Evolutionary conservation across 139 green algal genomes (phyloP).

Genomic region (Chlamydomonas sphaeroides): DNA sequence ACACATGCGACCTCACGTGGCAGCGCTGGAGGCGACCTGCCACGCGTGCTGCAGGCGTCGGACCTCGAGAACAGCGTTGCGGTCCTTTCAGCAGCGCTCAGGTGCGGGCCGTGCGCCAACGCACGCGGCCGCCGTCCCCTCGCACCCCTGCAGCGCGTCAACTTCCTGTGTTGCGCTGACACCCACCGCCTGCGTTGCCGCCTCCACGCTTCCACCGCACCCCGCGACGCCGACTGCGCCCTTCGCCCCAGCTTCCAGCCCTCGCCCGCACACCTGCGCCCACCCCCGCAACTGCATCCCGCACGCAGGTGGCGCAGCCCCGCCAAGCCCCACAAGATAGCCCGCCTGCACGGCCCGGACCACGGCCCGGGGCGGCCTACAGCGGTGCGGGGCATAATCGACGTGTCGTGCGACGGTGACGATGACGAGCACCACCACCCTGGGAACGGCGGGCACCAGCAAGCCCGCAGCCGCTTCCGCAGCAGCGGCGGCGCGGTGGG

Average conservation of each 20-base stretch:
- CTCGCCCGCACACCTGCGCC: not conserved
- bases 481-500: not conserved
- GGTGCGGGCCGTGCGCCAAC: not conserved
- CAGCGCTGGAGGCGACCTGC: too few relatives aligned
- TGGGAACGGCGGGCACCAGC: not conserved
- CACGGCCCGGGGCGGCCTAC: not conserved
- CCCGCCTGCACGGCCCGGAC: not conserved
- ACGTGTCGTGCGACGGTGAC: not conserved
- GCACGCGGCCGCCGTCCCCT: too few relatives aligned
- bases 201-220: not conserved
- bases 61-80: conserved; percentile 32
- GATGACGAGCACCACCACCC: not conserved
- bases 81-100: not conserved
- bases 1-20: too few relatives aligned
- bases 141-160: too few relatives aligned
- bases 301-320: conserved; percentile 30
- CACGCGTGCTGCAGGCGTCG: not conserved
- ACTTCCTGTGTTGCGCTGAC: too few relatives aligned
- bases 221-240: too few relatives aligned
- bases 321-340: conserved; percentile 28
- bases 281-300: not conserved
- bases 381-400: conserved; percentile 6
- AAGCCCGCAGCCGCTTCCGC: not conserved
- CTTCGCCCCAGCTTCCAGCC: too few relatives aligned
- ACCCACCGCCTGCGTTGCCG: too few relatives aligned